Base-by-base conservation (phyloP, 345 rosid genomes). In the Excoecaria agallocha region DNA sequence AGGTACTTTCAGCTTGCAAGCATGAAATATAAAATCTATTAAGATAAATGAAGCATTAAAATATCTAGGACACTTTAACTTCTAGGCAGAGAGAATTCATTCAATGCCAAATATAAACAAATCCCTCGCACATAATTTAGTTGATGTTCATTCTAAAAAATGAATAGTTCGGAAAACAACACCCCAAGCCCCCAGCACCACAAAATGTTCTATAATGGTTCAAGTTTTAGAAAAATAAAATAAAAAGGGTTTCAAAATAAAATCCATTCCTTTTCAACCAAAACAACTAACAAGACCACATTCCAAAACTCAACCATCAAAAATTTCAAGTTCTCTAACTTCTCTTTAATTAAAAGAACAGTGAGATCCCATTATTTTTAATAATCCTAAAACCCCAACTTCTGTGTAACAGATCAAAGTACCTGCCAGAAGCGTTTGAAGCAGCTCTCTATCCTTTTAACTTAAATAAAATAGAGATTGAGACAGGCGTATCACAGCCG, bases 401-500 rank as follows among this genome's bases (percentile, higher is more conserved):
- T 82, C 85, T 76, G 81, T 39, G 77, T 70, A 84, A 71, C 87
- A 82, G 78, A 87, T 84, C 46, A 43, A 75, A 73, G 80, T 86
- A 86, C 89, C 93, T 87, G 90, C 86, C 79, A 84, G 87, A 86
- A 86, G 89, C 62, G 74, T 69, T 83, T 80, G 88, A 85, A 77
- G 91, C 87, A 87, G 93, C 85, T 79, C 83, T 76, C 72, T 69
- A 81, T 80, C 79, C 87, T 76, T 84, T 74, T 74, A 82, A 85
- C 85, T 78, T 81, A 79, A 86, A 77, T 77, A 81, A 84, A 89
- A 79, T 76, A 80, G 74, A 77, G 68, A 83, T 78, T 76, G 83
- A 73, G 88, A 81, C 75, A 77, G 85, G 73, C 67, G 75, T 84
- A 80, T 81, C 84, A 80, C 78, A 79, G 82, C 87, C n/a, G 85